phyloP scores from a whole-genome alignment of 805 yeast species.

The Wickerhamomyces bovis region DNA sequence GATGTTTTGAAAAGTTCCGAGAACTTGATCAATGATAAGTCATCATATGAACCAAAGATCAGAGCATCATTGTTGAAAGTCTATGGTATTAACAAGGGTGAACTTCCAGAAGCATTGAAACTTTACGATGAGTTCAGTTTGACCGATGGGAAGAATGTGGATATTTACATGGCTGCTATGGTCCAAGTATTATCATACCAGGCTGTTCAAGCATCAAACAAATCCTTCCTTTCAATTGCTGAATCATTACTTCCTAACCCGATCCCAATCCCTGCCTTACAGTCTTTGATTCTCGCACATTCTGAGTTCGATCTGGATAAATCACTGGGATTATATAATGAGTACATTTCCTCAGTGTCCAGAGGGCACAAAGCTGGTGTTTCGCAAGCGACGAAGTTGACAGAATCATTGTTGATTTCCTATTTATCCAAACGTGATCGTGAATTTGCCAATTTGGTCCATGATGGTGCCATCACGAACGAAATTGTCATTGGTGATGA shows the following conservation, averaged over 20 bases:
- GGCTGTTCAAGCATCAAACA: conserved; percentile 29
- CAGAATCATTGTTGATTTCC: conserved; percentile 42
- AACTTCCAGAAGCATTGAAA: conserved; percentile 10
- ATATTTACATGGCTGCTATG: conserved; percentile 34
- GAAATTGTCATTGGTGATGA: conserved; percentile 32
- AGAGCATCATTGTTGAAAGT: conserved; percentile 8
- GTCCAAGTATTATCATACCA: conserved; percentile 36
- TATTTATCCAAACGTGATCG: conserved; percentile 41
- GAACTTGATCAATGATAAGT: background rate
- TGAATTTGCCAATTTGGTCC: conserved; percentile 46
- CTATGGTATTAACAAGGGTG: conserved; percentile 9
- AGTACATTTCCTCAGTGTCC: conserved; percentile 34
- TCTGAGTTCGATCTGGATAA: conserved; percentile 33
- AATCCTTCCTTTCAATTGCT: conserved; percentile 30
- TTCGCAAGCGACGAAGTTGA: conserved; percentile 38
- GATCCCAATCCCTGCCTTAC: conserved; percentile 20
- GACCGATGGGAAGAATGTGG: conserved; percentile 35
- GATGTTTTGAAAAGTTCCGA: background rate
- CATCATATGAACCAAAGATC: conserved; percentile 2
- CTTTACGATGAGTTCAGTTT: conserved; percentile 30
- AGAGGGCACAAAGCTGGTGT: conserved; percentile 25
- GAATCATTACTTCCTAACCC: conserved; percentile 28
- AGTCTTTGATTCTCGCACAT: conserved; percentile 36
- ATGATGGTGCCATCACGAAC: conserved; percentile 40
- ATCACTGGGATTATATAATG: conserved; percentile 40